Evolutionary conservation across 208 protist genomes (phyloP).

Genomic region (Trypanosoma brucei): DNA sequence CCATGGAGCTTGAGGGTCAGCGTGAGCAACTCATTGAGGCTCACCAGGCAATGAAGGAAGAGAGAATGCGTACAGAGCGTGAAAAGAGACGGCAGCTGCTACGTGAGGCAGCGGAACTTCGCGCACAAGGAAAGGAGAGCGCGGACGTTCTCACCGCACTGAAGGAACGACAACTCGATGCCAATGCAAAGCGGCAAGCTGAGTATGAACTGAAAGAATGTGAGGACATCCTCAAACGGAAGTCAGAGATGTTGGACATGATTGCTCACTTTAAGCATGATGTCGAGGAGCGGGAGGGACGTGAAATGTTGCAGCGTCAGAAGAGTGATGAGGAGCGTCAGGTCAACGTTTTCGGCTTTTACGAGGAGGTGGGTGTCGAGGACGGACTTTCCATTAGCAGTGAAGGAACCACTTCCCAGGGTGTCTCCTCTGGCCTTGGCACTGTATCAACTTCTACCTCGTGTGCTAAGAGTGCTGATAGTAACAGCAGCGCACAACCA

Average conservation of each 20-base stretch:
- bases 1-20: slow-evolving; percentile 80
- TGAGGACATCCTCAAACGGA: slow-evolving; percentile 42
- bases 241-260: slow-evolving; percentile 52
- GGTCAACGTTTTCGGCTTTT: slow-evolving; percentile 68
- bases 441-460: neutral
- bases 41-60: slow-evolving; percentile 58
- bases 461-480: neutral
- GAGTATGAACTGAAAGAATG: slow-evolving; percentile 70
- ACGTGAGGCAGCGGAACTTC: slow-evolving; percentile 59
- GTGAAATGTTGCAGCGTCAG: slow-evolving; percentile 43
- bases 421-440: no score
- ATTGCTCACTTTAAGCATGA: slow-evolving; percentile 61
- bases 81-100: slow-evolving; percentile 44
- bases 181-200: slow-evolving; percentile 51
- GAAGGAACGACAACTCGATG: slow-evolving; percentile 53
- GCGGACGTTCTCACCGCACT: slow-evolving; percentile 34
- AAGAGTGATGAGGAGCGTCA: slow-evolving; percentile 1
- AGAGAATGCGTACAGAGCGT: slow-evolving; percentile 34
- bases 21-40: slow-evolving; percentile 72
- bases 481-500: neutral
- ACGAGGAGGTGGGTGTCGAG: slow-evolving; percentile 40
- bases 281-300: slow-evolving; percentile 71
- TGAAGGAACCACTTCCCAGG: neutral
- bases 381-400: neutral
- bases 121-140: slow-evolving; percentile 37